Percentiles rank a stretch among this genome's conserved stretches.
Evolutionary conservation across 225 moss, liverwort and hornwort genomes (phyloP).

Genomic region (Bryoerythrophyllum caledonicum): DNA sequence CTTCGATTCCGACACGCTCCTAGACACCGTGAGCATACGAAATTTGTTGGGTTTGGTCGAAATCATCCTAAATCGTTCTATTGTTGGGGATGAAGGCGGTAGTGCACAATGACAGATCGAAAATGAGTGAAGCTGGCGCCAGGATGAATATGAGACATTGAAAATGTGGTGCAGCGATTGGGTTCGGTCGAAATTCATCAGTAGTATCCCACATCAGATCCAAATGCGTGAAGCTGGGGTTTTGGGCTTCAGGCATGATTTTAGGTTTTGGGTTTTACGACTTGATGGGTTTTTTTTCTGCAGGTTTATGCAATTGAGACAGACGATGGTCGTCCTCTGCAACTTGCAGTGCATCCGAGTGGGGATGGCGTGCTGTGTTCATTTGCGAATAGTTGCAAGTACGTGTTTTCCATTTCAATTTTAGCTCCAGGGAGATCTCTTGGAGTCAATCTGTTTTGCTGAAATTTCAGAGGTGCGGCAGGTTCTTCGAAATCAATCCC

Average conservation of each 20-base stretch:
- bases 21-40: conserved; percentile 42
- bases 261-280: conserved; percentile 4
- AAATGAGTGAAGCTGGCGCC: not conserved
- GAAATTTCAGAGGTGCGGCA: conserved; percentile 20
- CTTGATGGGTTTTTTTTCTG: conserved; percentile 14
- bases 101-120: too few species aligned
- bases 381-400: conserved; percentile 72
- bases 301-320: conserved; percentile 53
- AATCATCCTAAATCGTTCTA: not conserved
- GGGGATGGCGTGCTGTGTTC: conserved; percentile 81
- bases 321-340: conserved; percentile 61
- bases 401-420: conserved; percentile 16
- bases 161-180: too few species aligned
- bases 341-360: conserved; percentile 77
- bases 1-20: conserved; percentile 45
- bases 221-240: not conserved
- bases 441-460: conserved; percentile 1
- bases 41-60: not conserved
- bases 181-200: too few species aligned
- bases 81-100: not conserved
- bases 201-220: not conserved
- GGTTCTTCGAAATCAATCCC: conserved; percentile 53
- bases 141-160: too few species aligned
- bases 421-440: not conserved
- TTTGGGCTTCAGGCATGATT: not conserved